Evolutionary conservation across 2,329 filamentous ascomycete genomes (phyloP).

Genomic region (Cladophialophora carrionii): DNA sequence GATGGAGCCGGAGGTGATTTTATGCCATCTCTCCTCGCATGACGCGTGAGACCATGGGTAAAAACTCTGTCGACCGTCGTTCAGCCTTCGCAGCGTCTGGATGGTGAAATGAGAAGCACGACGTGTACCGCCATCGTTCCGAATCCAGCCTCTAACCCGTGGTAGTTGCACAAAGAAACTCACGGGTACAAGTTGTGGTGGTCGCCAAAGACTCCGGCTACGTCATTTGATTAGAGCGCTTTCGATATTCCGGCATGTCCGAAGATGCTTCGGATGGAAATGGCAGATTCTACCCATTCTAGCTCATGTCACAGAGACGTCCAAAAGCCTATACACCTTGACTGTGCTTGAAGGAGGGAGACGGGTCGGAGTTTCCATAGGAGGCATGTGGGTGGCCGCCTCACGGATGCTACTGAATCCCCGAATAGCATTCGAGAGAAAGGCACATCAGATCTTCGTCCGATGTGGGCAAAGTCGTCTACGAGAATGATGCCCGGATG

Average conservation of each 20-base stretch:
- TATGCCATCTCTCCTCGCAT: background rate
- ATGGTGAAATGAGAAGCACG: background rate
- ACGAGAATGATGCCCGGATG: background rate
- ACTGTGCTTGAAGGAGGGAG: background rate
- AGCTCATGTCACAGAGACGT: background rate
- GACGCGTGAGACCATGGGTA: background rate
- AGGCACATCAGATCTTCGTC: background rate
- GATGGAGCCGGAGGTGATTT: background rate
- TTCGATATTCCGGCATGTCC: background rate
- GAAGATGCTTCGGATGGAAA: background rate
- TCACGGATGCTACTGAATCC: background rate
- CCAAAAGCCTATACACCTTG: background rate
- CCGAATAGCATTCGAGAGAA: background rate
- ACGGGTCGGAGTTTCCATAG: background rate
- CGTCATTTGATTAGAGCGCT: slow-evolving; percentile 3
- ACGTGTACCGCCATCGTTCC: background rate
- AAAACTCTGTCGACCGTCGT: background rate
- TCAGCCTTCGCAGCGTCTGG: background rate
- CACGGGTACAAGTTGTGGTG: background rate
- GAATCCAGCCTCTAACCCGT: background rate
- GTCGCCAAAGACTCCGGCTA: background rate
- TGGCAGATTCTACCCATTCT: background rate
- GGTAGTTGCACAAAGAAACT: background rate
- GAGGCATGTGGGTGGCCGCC: too few species aligned
- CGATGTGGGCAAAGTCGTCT: background rate